Percentiles rank a stretch among this genome's conserved stretches.
Conservation (phyloP, 2,329 filamentous ascomycete species). For the Penicillium sp. region DNA sequence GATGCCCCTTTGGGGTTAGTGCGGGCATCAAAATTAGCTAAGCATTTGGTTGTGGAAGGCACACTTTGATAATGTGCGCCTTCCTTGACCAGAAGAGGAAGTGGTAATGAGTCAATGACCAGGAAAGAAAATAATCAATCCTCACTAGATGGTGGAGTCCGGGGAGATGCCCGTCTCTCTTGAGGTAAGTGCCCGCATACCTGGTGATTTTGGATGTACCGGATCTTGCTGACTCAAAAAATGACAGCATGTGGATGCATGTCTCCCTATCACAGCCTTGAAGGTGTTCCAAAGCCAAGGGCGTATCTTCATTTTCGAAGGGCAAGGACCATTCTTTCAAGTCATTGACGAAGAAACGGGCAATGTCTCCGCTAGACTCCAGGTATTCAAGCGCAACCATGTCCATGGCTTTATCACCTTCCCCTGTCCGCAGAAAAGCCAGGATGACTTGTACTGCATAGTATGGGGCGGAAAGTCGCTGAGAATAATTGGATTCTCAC, state of each 20-base stretch:
- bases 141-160: slow-evolving; percentile 19
- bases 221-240: slow-evolving; percentile 26
- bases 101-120: not conserved
- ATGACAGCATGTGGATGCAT: slow-evolving; percentile 43
- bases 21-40: slow-evolving; percentile 10
- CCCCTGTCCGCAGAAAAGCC: slow-evolving; percentile 17
- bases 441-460: slow-evolving; percentile 40
- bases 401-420: slow-evolving; percentile 42
- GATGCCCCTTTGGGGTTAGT: slow-evolving; percentile 20
- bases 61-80: slow-evolving; percentile 9
- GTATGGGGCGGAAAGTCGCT: slow-evolving; percentile 71
- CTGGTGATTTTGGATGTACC: not conserved
- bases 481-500: slow-evolving; percentile 39
- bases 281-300: slow-evolving; percentile 33
- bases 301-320: slow-evolving; percentile 38
- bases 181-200: slow-evolving; percentile 30
- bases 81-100: not conserved
- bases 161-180: slow-evolving; percentile 33
- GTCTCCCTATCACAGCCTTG: slow-evolving; percentile 47
- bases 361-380: slow-evolving; percentile 30
- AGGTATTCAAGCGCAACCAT: slow-evolving; percentile 40
- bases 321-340: slow-evolving; percentile 41
- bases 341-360: slow-evolving; percentile 39
- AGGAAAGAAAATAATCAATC: not conserved
- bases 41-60: slow-evolving; percentile 6